Evolutionary conservation across 441 rosid genomes (phyloP).

Genomic region (Pelargonium citronellum): DNA sequence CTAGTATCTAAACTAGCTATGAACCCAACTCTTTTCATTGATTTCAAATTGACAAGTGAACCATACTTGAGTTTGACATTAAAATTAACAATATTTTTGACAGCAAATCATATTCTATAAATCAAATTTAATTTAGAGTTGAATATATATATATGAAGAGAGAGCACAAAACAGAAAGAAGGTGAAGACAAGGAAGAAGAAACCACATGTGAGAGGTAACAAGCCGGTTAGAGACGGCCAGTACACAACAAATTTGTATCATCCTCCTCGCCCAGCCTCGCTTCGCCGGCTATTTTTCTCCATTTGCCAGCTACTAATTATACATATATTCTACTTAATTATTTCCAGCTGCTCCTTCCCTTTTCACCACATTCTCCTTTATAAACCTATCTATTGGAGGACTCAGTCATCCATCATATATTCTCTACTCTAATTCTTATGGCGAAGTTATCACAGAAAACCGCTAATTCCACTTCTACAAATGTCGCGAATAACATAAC

Average conservation of each 20-base stretch:
- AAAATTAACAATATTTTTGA: not conserved
- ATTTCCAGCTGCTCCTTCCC: slow-evolving; percentile 18
- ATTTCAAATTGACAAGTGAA: slow-evolving; percentile 3
- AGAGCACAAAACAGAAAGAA: slow-evolving; percentile 2
- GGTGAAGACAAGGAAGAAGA: slow-evolving; percentile 32
- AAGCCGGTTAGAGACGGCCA: slow-evolving; percentile 53
- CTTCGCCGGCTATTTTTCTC: slow-evolving; percentile 37
- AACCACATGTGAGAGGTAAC: not conserved
- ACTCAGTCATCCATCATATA: slow-evolving; percentile 19
- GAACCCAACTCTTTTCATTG: too few relatives aligned
- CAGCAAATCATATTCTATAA: not conserved
- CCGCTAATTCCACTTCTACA: slow-evolving; percentile 22
- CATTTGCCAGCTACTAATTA: slow-evolving; percentile 25
- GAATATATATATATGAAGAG: not conserved
- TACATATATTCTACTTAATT: too few relatives aligned
- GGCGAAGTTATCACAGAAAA: slow-evolving; percentile 41
- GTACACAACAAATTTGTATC: not conserved
- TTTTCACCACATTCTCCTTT: slow-evolving; percentile 11
- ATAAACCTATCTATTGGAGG: slow-evolving; percentile 21
- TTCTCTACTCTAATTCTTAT: slow-evolving; percentile 16
- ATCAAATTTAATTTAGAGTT: too few relatives aligned
- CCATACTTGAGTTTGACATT: slow-evolving; percentile 2
- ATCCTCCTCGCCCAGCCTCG: not conserved
- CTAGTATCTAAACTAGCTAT: not conserved
- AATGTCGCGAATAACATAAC: not conserved